A percentile compares a stretch with the other conserved stretches of the same genome.
Evolutionary conservation across 164 flowering plant genomes (phyloP).

Genomic region (Nymphaea thermarum): DNA sequence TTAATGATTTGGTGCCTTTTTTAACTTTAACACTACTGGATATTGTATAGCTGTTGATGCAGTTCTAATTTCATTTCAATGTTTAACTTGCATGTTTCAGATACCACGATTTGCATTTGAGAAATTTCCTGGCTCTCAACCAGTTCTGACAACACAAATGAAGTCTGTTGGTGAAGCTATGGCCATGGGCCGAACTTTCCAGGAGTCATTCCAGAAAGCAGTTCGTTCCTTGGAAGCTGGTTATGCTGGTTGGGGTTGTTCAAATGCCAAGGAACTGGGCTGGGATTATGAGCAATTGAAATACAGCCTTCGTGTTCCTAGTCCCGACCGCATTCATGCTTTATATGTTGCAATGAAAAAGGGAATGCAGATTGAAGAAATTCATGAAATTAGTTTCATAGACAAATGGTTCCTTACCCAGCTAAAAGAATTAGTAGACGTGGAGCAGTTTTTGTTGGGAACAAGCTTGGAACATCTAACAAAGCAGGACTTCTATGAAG

Average conservation of each 20-base stretch:
- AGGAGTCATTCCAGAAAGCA: constrained; percentile 96
- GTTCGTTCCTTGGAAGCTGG: constrained; percentile 81
- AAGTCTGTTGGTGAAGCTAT: constrained; percentile 95
- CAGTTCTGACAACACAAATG: constrained; percentile 91
- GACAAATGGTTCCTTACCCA: constrained; percentile 96
- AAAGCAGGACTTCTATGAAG: constrained; percentile 67
- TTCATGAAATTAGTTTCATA: constrained; percentile 56
- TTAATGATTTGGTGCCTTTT: background rate
- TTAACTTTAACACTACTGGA: background rate
- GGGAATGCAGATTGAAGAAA: constrained; percentile 90
- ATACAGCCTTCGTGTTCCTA: constrained; percentile 81
- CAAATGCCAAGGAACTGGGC: constrained; percentile 50
- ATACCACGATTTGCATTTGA: constrained; percentile 98
- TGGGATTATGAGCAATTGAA: constrained; percentile 91
- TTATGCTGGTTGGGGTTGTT: constrained; percentile 91
- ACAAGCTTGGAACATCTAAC: constrained; percentile 39
- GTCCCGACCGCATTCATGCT: constrained; percentile 84
- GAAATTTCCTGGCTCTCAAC: constrained; percentile 91
- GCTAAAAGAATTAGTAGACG: constrained; percentile 79
- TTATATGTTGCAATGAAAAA: constrained; percentile 88
- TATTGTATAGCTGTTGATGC: background rate
- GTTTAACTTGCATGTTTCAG: constrained; percentile 29
- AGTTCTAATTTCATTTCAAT: background rate
- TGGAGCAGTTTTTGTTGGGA: constrained; percentile 57
- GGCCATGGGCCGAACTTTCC: constrained; percentile 98